Evolutionary conservation across 1,139 yeast species (phyloP).

Genomic region (Zhuliangozyma blackwelliae): DNA sequence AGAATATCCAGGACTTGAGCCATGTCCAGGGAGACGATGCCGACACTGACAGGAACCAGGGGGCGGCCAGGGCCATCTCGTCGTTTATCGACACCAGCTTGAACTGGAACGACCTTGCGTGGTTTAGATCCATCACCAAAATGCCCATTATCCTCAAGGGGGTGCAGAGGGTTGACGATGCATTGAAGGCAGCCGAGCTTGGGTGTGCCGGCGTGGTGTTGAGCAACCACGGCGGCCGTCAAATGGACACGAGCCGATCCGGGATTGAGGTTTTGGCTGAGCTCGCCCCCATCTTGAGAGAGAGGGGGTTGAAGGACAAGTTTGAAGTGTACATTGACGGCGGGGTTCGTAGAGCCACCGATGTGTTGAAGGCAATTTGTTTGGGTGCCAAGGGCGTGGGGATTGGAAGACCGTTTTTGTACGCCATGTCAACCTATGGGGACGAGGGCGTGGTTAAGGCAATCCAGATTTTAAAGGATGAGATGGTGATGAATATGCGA

Average conservation of each 20-base stretch:
- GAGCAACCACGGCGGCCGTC: slow-evolving; percentile 76
- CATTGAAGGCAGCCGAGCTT: slow-evolving; percentile 55
- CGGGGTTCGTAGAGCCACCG: slow-evolving; percentile 70
- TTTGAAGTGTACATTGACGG: slow-evolving; percentile 56
- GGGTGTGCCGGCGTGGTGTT: slow-evolving; percentile 63
- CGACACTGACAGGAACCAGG: slow-evolving; percentile 63
- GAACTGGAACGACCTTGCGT: slow-evolving; percentile 60
- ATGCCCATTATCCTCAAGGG: slow-evolving; percentile 70
- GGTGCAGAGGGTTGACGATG: slow-evolving; percentile 67
- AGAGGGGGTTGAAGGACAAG: slow-evolving; percentile 42
- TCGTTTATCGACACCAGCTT: slow-evolving; percentile 81
- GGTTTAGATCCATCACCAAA: slow-evolving; percentile 55
- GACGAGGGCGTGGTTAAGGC: slow-evolving; percentile 77
- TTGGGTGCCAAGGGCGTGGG: slow-evolving; percentile 75
- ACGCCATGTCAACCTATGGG: slow-evolving; percentile 71
- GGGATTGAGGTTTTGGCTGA: slow-evolving; percentile 68
- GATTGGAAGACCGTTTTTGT: slow-evolving; percentile 66
- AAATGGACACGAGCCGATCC: slow-evolving; percentile 62
- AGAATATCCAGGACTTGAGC: slow-evolving; percentile 33
- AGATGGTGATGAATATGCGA: slow-evolving; percentile 84
- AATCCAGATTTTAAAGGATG: slow-evolving; percentile 73
- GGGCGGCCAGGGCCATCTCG: slow-evolving; percentile 84
- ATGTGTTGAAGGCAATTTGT: slow-evolving; percentile 61
- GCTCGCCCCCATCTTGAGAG: slow-evolving; percentile 51
- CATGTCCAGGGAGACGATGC: slow-evolving; percentile 64